Conservation (phyloP, 2,329 filamentous ascomycete genomes). For the Fusarium nelsonii region DNA sequence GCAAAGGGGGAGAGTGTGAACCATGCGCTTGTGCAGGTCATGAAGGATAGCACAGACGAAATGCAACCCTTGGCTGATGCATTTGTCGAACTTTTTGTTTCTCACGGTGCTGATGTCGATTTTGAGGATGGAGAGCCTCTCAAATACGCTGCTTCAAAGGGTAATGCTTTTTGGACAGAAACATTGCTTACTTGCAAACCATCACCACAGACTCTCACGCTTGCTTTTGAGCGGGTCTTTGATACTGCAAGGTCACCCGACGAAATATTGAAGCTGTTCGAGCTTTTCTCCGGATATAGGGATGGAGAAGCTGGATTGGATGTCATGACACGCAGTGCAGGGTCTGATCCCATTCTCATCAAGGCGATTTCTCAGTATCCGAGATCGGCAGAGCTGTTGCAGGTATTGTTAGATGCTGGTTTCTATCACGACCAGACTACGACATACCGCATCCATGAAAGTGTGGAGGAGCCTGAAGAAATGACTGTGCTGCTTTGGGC, state of each 20-base stretch:
- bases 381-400: constrained; percentile 64
- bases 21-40: constrained; percentile 59
- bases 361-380: constrained; percentile 68
- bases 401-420: constrained; percentile 67
- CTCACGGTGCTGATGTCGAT: constrained; percentile 61
- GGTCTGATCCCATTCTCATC: constrained; percentile 63
- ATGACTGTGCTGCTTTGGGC: constrained; percentile 72
- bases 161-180: constrained; percentile 62
- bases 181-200: constrained; percentile 65
- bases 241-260: constrained; percentile 64
- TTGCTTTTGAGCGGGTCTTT: constrained; percentile 69
- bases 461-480: constrained; percentile 64
- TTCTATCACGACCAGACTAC: constrained; percentile 70
- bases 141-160: constrained; percentile 65
- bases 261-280: constrained; percentile 62
- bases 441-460: constrained; percentile 58
- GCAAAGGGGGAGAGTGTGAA: constrained; percentile 61
- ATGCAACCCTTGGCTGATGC: constrained; percentile 56
- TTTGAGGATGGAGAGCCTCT: constrained; percentile 66
- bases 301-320: constrained; percentile 64
- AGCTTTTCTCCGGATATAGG: constrained; percentile 64
- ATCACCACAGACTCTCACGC: constrained; percentile 61
- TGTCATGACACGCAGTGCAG: constrained; percentile 59
- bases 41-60: constrained; percentile 58
- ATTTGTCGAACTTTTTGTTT: constrained; percentile 59